phyloP scores from a whole-genome alignment of 2,329 filamentous ascomycete species.

The Xylaria polymorpha region DNA sequence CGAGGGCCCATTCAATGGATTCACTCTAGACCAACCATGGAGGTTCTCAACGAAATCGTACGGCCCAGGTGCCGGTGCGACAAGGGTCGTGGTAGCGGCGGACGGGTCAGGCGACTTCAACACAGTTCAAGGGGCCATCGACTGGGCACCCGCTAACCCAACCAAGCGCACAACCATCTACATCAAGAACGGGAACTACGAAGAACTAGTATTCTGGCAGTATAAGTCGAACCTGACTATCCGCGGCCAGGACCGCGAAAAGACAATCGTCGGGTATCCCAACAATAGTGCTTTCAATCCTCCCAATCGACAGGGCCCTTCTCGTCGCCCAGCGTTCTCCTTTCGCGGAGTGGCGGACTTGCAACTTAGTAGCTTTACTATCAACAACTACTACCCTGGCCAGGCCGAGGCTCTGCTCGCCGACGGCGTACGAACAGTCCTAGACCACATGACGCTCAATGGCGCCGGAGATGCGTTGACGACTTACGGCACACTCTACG shows the following conservation, averaged over 20 bases:
- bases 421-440: slow-evolving; percentile 21
- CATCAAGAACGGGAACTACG: slow-evolving; percentile 31
- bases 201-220: slow-evolving; percentile 36
- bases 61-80: slow-evolving; percentile 18
- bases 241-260: slow-evolving; percentile 23
- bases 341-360: slow-evolving; percentile 31
- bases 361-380: slow-evolving; percentile 30
- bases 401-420: slow-evolving; percentile 31
- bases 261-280: slow-evolving; percentile 33
- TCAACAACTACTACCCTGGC: slow-evolving; percentile 31
- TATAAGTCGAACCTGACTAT: slow-evolving; percentile 33
- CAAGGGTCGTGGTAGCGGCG: slow-evolving; percentile 26
- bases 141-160: slow-evolving; percentile 35
- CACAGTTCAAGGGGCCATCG: slow-evolving; percentile 34
- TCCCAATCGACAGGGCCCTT: slow-evolving; percentile 32
- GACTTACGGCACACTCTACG: slow-evolving; percentile 31
- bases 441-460: slow-evolving; percentile 30
- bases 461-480: slow-evolving; percentile 33
- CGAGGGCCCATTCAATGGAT: slow-evolving; percentile 25
- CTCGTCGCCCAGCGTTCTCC: slow-evolving; percentile 32
- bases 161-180: slow-evolving; percentile 28
- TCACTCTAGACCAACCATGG: slow-evolving; percentile 29
- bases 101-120: slow-evolving; percentile 35
- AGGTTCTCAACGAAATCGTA: slow-evolving; percentile 28
- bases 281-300: slow-evolving; percentile 37